Evolutionary conservation across 768 basidiomycete genomes (phyloP), one percentile per base, ranked within the genome.

Genomic region (Boletellus ananiceps): DNA sequence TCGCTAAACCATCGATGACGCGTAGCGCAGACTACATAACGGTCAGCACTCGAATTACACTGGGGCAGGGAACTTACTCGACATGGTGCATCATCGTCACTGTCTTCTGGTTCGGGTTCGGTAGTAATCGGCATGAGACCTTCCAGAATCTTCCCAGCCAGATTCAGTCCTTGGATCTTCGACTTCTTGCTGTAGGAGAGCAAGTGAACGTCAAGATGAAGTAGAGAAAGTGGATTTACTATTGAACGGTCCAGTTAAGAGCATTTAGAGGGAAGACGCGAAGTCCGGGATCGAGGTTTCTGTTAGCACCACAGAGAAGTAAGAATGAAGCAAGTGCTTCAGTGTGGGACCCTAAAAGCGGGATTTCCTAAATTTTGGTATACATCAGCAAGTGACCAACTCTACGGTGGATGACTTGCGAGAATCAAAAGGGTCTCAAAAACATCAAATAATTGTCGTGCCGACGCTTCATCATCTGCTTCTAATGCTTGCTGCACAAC

Each of bases 171-270:
- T 70, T 96, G 93, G 33, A 99, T 80, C 70, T 93, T 96, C 43
- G 86, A 85, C 73, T 97, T 97, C 83, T 98, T 99, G 75, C 91
- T 94, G 60, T 57, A 49, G 35, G 13, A 50, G 40, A 57, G 45
- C 37, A 43, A 35, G 19, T 47, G 6, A 41, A 25, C 8, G 45
- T 37, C n/a, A 16, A 16, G 23, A 16, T 2, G n/a, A 13, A 13
- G 33, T 25, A 11, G 13, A 9, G 32, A 39, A 12, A 27, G 16
- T 4, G 1, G 7, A 71, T 86, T 59, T 61, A 85, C 93, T 98
- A 98, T 76, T 94, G 88, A 46, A 98, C 86, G 8, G 93, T 92
- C 94, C 94, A 98, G 63, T 92, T 88, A 8, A 99, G 81, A 7
- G 90, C 88, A 61, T 97, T 98, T 34, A 99, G 79, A 9, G 88